These are phyloP conservation scores for Erigeron philadelphicus DNA, from an alignment of 140 eudicot genomes.

Conservation along the genomic window DNA sequence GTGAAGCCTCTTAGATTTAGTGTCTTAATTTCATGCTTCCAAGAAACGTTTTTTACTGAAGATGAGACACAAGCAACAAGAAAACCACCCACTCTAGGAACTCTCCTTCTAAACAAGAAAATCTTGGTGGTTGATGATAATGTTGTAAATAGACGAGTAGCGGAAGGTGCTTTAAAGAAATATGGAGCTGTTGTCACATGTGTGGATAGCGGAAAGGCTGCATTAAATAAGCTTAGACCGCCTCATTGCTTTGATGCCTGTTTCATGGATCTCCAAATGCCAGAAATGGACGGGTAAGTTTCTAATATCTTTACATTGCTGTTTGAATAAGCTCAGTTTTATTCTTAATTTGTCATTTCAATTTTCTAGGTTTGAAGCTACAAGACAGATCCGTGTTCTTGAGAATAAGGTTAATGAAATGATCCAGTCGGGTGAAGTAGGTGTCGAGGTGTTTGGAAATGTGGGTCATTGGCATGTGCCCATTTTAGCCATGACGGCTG, in stretches of 20 bases:
- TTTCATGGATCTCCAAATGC: conserved; percentile 99
- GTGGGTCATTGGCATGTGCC: conserved; percentile 69
- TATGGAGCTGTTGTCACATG: conserved; percentile 78
- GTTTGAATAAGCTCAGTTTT: not conserved
- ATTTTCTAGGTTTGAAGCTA: conserved; percentile 77
- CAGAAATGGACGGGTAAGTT: conserved; percentile 89
- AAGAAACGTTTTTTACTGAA: conserved; percentile 42
- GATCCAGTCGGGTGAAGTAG: conserved; percentile 40
- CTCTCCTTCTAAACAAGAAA: conserved; percentile 42
- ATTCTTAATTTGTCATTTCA: not conserved
- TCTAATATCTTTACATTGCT: not conserved
- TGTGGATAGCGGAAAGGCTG: conserved; percentile 71
- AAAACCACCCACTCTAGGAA: conserved; percentile 44
- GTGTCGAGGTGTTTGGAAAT: conserved; percentile 24
- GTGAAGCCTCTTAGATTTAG: conserved; percentile 70
- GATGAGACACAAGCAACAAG: conserved; percentile 30
- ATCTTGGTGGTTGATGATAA: conserved; percentile 93
- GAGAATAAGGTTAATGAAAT: conserved; percentile 41
- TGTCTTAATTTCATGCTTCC: conserved; percentile 49
- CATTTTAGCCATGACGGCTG: conserved; percentile 93
- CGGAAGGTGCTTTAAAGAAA: conserved; percentile 85
- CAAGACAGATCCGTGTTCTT: conserved; percentile 49
- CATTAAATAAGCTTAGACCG: conserved; percentile 52
- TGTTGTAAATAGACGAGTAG: conserved; percentile 71
- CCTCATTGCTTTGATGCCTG: conserved; percentile 87